Evolutionary conservation across 208 protist species (phyloP), one percentile per base, ranked within the genome.

Genomic region (Leishmania aethiopica): DNA sequence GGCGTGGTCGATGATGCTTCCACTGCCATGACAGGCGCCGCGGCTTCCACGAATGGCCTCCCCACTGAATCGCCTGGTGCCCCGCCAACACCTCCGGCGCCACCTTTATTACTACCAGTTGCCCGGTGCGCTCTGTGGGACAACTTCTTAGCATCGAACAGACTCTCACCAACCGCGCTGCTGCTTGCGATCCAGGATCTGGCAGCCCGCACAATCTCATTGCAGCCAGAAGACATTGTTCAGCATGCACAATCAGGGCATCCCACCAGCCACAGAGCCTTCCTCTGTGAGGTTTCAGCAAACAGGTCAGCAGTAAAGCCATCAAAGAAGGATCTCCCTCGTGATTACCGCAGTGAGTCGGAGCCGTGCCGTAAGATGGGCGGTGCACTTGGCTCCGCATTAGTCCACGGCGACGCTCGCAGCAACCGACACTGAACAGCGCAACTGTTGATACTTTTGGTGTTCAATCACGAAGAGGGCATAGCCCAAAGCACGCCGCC

Each of bases 61-160:
- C 57, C 55, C 35, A 69, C 64, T 0, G 69, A 42, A 32, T 75
- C 78, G n/a, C 78, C 66, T 17, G 45, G 37, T 45, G 15, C 40
- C 28, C 40, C n/a, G 6, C 55, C 22, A 11, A 32, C 55, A 67
- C 45, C 28, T 70, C 15, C 53, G 7, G 6, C 64, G 19, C 32
- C 62, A 55, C 49, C 64, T 59, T 59, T 42, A 22, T 53, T 82
- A 25, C 53, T 82, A 3, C 83, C 74, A 0, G 73, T 72, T 11
- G 78, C 78, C 4, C 78, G 75, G 17, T 86, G 83, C 35, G 25
- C 47, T 13, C 28, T 83, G 25, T 86, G 83, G 83, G 83, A 86
- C 25, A 77, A 32, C 15, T 78, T 83, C 8, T 40, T 86, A 51
- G 83, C 62, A 11, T 25, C 42, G 11, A 71, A 42, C 42, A 70